phyloP scores from a whole-genome alignment of 805 yeast species.

The Sporopachydermia quercuum region DNA sequence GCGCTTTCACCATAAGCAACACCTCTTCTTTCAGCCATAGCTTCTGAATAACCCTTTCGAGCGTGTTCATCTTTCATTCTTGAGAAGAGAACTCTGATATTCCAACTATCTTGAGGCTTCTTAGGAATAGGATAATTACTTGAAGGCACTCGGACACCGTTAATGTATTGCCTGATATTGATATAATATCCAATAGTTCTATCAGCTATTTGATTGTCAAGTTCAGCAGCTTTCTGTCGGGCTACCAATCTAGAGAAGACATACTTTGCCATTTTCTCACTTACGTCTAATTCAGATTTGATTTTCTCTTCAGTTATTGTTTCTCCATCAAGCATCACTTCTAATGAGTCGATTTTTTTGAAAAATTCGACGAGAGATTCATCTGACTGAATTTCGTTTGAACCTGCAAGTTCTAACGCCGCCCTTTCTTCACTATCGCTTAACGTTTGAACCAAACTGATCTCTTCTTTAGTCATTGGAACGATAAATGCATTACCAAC shows the following conservation, averaged over 20 bases:
- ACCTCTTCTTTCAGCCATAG: conserved; percentile 1
- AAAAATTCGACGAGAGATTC: no score
- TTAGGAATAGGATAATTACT: neutral
- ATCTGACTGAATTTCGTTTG: no score
- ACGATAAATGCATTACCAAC: neutral
- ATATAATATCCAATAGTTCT: neutral
- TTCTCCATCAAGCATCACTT: neutral
- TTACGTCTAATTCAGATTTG: neutral
- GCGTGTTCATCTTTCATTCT: neutral
- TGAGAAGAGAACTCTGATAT: neutral
- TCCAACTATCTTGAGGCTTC: neutral
- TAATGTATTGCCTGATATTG: neutral
- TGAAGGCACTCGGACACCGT: neutral
- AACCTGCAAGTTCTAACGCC: neutral
- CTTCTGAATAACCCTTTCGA: neutral
- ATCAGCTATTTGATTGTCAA: neutral
- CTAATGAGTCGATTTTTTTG: neutral
- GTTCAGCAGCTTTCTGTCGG: conserved; percentile 1
- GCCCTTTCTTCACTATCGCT: neutral
- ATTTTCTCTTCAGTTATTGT: neutral
- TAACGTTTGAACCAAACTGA: neutral
- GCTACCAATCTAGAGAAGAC: neutral
- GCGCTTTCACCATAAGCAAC: neutral
- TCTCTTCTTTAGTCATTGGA: neutral
- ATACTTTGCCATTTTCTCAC: neutral